These are phyloP conservation scores for Rutidosis leptorrhynchoides DNA, from an alignment of 129 eudicot species.

Conservation along the genomic window DNA sequence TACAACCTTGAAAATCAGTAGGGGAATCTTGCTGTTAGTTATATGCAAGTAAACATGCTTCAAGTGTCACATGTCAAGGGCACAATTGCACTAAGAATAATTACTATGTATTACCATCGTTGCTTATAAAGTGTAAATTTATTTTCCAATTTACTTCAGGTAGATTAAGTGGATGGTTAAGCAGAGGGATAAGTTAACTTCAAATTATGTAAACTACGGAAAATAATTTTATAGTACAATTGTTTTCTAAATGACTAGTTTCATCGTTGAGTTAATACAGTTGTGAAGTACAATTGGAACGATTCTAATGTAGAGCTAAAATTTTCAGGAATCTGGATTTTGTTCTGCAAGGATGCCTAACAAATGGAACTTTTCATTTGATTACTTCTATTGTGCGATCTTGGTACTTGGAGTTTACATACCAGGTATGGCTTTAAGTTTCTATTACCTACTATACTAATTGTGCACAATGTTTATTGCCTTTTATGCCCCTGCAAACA, in stretches of 20 bases:
- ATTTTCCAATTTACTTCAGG: too few relatives aligned
- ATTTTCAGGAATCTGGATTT: slow-evolving; percentile 53
- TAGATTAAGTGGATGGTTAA: too few relatives aligned
- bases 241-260: not conserved
- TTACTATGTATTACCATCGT: too few relatives aligned
- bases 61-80: not conserved
- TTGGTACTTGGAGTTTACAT: slow-evolving; percentile 58
- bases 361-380: slow-evolving; percentile 81
- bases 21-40: not conserved
- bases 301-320: not conserved
- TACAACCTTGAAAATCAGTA: too few relatives aligned
- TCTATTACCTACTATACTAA: too few relatives aligned
- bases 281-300: not conserved
- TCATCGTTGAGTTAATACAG: not conserved
- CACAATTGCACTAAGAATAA: too few relatives aligned
- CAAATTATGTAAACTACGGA: not conserved
- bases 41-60: not conserved
- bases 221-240: too few relatives aligned
- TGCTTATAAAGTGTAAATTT: too few relatives aligned
- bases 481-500: too few relatives aligned
- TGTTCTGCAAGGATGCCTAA: slow-evolving; percentile 88
- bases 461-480: too few relatives aligned
- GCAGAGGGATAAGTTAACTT: not conserved
- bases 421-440: slow-evolving; percentile 44
- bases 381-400: slow-evolving; percentile 63